A percentile compares a stretch with the other conserved stretches of the same genome.
Conservation (phyloP, 768 basidiomycete genomes). For the Artomyces pyxidatus region DNA sequence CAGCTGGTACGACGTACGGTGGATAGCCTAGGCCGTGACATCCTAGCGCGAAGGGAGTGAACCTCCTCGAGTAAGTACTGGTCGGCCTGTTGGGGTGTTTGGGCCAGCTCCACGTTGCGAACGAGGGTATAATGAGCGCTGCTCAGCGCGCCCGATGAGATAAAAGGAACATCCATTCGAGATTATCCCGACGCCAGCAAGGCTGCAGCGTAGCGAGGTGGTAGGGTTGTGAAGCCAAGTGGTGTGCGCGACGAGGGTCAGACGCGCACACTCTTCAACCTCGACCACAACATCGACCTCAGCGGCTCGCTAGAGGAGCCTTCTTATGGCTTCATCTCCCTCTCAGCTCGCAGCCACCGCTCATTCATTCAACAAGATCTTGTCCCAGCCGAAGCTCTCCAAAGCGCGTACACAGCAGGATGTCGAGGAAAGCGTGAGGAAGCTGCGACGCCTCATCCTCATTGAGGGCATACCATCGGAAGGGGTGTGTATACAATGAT, state of each 20-base stretch:
- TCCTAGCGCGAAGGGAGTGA: slow-evolving; percentile 41
- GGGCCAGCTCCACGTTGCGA: slow-evolving; percentile 57
- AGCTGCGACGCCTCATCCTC: slow-evolving; percentile 78
- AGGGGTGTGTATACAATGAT: slow-evolving; percentile 32
- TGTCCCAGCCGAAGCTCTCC: slow-evolving; percentile 61
- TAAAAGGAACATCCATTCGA: slow-evolving; percentile 82
- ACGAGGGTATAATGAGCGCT: slow-evolving; percentile 72
- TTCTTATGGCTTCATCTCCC: slow-evolving; percentile 16
- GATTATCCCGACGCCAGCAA: no score
- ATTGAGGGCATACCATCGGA: slow-evolving; percentile 85
- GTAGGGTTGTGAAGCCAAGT: no score
- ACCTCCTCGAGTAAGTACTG: slow-evolving; percentile 53
- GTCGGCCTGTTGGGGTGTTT: slow-evolving; percentile 51
- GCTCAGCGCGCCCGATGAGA: slow-evolving; percentile 70
- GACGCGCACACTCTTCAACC: no score
- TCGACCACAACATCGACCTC: no score
- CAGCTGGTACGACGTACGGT: slow-evolving; percentile 36
- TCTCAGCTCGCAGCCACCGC: slow-evolving; percentile 32
- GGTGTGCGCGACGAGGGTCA: no score
- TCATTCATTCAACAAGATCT: slow-evolving; percentile 75
- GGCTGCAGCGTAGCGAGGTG: no score
- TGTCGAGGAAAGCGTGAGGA: slow-evolving; percentile 80
- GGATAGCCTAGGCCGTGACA: slow-evolving; percentile 42
- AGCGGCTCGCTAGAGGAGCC: no score
- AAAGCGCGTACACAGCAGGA: slow-evolving; percentile 55